Evolutionary conservation across 2,329 filamentous ascomycete genomes (phyloP).

Genomic region (Escovopsis sp.): DNA sequence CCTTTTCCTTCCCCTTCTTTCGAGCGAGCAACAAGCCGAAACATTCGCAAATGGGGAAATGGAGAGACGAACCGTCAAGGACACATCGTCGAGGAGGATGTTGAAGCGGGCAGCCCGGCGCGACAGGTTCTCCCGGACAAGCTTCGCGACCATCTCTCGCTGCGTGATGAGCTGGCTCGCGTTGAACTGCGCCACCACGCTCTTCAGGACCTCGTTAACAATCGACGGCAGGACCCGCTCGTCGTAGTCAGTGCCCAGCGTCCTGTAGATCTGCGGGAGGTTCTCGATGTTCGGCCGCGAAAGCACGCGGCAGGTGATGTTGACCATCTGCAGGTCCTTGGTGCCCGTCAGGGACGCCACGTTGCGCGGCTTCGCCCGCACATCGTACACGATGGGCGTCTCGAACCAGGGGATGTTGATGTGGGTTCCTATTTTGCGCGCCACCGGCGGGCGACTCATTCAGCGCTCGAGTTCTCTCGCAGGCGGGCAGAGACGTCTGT

Average conservation of each 20-base stretch:
- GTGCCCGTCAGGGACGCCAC: conserved; percentile 94
- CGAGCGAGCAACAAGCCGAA: too few relatives aligned
- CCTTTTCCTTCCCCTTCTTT: background rate
- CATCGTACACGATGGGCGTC: conserved; percentile 91
- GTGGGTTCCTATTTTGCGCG: conserved; percentile 57
- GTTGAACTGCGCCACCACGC: conserved; percentile 97
- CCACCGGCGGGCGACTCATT: background rate
- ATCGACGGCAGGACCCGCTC: conserved; percentile 94
- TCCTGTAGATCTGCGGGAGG: conserved; percentile 93
- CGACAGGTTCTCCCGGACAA: conserved; percentile 88
- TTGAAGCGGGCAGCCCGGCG: conserved; percentile 90
- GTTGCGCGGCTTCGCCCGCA: conserved; percentile 92
- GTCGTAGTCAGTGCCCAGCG: conserved; percentile 88
- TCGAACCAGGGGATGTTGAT: conserved; percentile 94
- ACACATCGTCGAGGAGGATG: conserved; percentile 94
- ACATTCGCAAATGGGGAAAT: too few relatives aligned
- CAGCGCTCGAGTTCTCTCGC: too few relatives aligned
- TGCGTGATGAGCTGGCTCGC: conserved; percentile 97
- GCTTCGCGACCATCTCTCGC: conserved; percentile 84
- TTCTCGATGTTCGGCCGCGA: conserved; percentile 78
- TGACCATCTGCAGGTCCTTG: conserved; percentile 99
- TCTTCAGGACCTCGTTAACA: conserved; percentile 97
- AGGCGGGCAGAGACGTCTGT: too few relatives aligned
- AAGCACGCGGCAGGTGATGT: conserved; percentile 98
- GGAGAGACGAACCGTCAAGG: conserved; percentile 57